These are phyloP conservation scores for Pilaira anomala DNA, from an alignment of 192 early-diverging fungal species.

Conservation along the genomic window DNA sequence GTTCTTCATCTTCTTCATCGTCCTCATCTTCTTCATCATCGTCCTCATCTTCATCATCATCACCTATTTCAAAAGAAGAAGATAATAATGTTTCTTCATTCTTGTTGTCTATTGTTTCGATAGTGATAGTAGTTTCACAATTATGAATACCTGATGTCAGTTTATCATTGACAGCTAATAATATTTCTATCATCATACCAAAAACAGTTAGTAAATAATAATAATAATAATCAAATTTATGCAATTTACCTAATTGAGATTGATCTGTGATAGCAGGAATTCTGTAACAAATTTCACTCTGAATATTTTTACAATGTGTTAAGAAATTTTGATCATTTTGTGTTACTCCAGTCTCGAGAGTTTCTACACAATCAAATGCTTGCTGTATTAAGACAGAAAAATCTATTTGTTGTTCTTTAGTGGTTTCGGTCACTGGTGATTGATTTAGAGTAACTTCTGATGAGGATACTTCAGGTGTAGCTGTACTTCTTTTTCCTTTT, in stretches of 20 bases:
- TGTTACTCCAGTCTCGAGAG: neutral
- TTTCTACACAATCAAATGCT: constrained; percentile 7
- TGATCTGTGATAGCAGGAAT: constrained; percentile 15
- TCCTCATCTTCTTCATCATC: constrained; percentile 31
- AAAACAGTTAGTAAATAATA: neutral
- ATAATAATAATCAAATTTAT: neutral
- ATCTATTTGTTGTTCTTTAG: neutral
- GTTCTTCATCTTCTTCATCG: constrained; percentile 31
- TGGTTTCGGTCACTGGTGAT: neutral
- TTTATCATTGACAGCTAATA: constrained; percentile 26
- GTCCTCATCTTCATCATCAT: neutral
- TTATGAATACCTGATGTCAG: constrained; percentile 10
- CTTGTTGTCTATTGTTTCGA: neutral
- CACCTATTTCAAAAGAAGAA: constrained; percentile 31
- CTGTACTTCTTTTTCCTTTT: neutral
- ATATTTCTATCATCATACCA: constrained; percentile 7
- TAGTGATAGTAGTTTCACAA: neutral
- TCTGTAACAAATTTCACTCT: constrained; percentile 14
- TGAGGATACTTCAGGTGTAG: neutral
- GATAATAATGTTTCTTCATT: constrained; percentile 1
- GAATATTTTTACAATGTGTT: constrained; percentile 16
- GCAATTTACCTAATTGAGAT: constrained; percentile 18
- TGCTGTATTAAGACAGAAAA: neutral
- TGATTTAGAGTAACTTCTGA: neutral
- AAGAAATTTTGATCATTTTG: neutral